Conservation (phyloP, 257 asterid species). For the Solanum chmielewskii region DNA sequence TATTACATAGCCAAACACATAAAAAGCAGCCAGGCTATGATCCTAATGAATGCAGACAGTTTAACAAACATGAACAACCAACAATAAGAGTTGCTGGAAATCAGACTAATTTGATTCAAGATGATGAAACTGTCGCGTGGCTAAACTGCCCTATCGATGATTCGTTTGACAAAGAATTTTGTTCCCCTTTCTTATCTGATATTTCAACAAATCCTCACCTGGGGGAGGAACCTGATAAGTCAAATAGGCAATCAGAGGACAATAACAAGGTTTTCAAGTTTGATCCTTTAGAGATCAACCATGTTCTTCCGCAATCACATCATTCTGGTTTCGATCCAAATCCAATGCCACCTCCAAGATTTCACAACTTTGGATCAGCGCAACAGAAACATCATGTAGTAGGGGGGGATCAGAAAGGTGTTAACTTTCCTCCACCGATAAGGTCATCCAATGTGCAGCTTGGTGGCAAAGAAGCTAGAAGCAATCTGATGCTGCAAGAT, state of each 20-base stretch:
- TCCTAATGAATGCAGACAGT: slow-evolving; percentile 18
- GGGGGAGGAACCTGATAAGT: slow-evolving; percentile 6
- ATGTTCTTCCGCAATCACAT: neutral
- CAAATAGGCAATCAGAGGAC: slow-evolving; percentile 1
- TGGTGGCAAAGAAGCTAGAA: neutral
- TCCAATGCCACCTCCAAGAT: slow-evolving; percentile 34
- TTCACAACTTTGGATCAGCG: slow-evolving; percentile 1
- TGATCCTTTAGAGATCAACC: slow-evolving; percentile 2
- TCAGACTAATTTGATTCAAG: slow-evolving; percentile 29
- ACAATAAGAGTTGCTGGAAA: slow-evolving; percentile 4
- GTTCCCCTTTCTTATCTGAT: slow-evolving; percentile 39
- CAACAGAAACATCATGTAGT: slow-evolving; percentile 1
- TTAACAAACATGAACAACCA: slow-evolving; percentile 4
- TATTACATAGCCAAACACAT: slow-evolving; percentile 44
- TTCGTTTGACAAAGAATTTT: slow-evolving; percentile 57
- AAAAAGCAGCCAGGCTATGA: slow-evolving; percentile 20
- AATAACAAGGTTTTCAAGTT: slow-evolving; percentile 6
- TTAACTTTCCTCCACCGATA: neutral
- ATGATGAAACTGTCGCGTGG: slow-evolving; percentile 49
- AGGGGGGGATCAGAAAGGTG: neutral
- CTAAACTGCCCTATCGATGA: slow-evolving; percentile 49
- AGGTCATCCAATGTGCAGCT: neutral
- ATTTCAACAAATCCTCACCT: slow-evolving; percentile 15
- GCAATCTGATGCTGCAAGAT: slow-evolving; percentile 1
- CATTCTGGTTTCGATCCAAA: slow-evolving; percentile 8